Conservation (phyloP, 2,329 filamentous ascomycete species). For the Microcera coccophila region DNA sequence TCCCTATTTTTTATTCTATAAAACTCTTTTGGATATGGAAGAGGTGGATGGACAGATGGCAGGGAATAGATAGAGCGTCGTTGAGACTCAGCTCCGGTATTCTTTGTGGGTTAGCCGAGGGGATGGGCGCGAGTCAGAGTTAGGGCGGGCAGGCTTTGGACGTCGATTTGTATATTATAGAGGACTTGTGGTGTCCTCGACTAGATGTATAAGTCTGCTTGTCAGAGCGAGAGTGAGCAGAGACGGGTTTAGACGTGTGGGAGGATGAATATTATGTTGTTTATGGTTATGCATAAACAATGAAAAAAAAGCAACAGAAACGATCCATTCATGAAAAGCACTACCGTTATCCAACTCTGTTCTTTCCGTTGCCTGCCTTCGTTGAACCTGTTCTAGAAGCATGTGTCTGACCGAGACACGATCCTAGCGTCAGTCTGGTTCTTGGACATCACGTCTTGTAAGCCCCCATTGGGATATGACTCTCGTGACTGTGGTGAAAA, state of each 20-base stretch:
- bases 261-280: slow-evolving; percentile 5
- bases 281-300: slow-evolving; percentile 20
- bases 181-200: slow-evolving; percentile 18
- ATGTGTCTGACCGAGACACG: not conserved
- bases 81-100: slow-evolving; percentile 1
- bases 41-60: slow-evolving; percentile 14
- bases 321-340: slow-evolving; percentile 16
- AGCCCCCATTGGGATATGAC: not conserved
- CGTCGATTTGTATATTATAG: slow-evolving; percentile 27
- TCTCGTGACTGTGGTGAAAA: not conserved
- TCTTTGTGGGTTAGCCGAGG: not conserved
- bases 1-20: slow-evolving; percentile 2
- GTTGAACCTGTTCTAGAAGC: too few relatives aligned
- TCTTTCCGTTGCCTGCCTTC: not conserved
- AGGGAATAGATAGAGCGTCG: slow-evolving; percentile 12
- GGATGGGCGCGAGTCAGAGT: too few relatives aligned
- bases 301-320: slow-evolving; percentile 15
- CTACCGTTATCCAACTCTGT: not conserved
- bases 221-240: not conserved
- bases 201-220: slow-evolving; percentile 7
- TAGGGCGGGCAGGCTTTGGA: slow-evolving; percentile 11
- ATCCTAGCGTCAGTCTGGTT: not conserved
- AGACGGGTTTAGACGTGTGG: slow-evolving; percentile 6
- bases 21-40: slow-evolving; percentile 12
- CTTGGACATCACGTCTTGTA: not conserved